phyloP scores from a whole-genome alignment of 495 filamentous ascomycete genomes.

The Hyaloscypha finlandica region DNA sequence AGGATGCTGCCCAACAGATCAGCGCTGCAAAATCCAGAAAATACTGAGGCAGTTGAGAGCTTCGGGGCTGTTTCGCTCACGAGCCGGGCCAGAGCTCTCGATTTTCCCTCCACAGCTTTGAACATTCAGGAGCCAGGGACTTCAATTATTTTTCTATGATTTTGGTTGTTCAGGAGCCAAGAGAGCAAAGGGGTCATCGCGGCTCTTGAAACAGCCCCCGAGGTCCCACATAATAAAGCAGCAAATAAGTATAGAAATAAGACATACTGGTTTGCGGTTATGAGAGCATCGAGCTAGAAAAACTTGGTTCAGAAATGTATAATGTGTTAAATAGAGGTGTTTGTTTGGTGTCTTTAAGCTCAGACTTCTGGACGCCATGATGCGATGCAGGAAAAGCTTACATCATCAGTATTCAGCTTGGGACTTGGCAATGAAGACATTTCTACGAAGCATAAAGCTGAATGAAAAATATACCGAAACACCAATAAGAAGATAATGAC shows the following conservation, averaged over 20 bases:
- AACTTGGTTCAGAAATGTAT: background rate
- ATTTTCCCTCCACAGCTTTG: too few species aligned
- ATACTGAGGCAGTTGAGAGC: too few species aligned
- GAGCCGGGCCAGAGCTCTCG: too few species aligned
- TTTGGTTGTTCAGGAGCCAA: too few species aligned
- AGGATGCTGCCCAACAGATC: conserved; percentile 7
- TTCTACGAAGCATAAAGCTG: background rate
- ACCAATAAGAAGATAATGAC: background rate
- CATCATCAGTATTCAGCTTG: background rate
- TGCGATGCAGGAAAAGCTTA: background rate
- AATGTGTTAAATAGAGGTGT: background rate
- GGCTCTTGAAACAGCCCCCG: too few species aligned
- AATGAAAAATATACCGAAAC: background rate
- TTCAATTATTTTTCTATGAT: too few species aligned
- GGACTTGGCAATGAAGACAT: background rate
- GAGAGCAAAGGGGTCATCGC: too few species aligned
- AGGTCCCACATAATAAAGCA: too few species aligned
- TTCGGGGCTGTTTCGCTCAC: too few species aligned
- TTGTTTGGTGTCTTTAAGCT: background rate
- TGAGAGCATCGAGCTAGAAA: background rate
- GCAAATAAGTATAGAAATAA: too few species aligned
- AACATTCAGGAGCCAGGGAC: too few species aligned
- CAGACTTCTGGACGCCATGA: background rate
- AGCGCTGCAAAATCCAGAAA: too few species aligned
- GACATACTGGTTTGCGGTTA: background rate